phyloP scores from a whole-genome alignment of 1,284 basidiomycete species.

The Ganoderma resinaceum region DNA sequence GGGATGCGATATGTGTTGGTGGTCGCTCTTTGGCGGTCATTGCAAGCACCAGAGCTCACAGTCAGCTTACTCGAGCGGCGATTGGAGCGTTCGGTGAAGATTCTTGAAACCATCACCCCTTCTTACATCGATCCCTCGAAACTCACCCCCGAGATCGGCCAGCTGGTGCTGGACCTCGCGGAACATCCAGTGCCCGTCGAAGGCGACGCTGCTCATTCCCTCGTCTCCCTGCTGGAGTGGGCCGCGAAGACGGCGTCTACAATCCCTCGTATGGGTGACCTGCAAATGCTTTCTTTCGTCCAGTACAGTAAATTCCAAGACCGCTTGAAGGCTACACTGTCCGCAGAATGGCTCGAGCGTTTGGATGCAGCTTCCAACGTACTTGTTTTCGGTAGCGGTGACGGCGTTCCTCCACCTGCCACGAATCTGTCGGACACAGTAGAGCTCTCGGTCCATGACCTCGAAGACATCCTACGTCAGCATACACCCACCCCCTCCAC shows the following conservation, averaged over 20 bases:
- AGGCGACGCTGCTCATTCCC: conserved; percentile 40
- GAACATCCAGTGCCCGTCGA: conserved; percentile 28
- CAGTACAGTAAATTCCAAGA: conserved; percentile 35
- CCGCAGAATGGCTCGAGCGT: conserved; percentile 29
- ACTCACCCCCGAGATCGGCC: conserved; percentile 45
- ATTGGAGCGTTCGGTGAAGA: conserved; percentile 37
- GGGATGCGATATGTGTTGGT: conserved; percentile 53
- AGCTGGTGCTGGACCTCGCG: conserved; percentile 41
- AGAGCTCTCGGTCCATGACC: conserved; percentile 36
- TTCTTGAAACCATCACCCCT: conserved; percentile 41
- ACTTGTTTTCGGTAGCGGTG: conserved; percentile 31
- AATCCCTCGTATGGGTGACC: conserved; percentile 44
- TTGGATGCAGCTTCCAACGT: conserved; percentile 33
- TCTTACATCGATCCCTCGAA: conserved; percentile 42
- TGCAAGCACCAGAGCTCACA: conserved; percentile 32
- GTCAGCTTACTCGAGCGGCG: conserved; percentile 32
- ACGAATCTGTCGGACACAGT: conserved; percentile 34
- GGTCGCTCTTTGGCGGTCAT: conserved; percentile 49
- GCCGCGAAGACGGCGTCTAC: conserved; percentile 43
- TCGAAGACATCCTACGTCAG: conserved; percentile 38
- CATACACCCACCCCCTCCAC: conserved; percentile 48
- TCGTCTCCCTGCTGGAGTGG: conserved; percentile 57
- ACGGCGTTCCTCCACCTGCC: conserved; percentile 5
- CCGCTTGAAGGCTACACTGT: conserved; percentile 31
- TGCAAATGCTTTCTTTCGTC: conserved; percentile 50